Base-by-base conservation (phyloP, 495 filamentous ascomycete species). In the Sordaria brevicollis region DNA sequence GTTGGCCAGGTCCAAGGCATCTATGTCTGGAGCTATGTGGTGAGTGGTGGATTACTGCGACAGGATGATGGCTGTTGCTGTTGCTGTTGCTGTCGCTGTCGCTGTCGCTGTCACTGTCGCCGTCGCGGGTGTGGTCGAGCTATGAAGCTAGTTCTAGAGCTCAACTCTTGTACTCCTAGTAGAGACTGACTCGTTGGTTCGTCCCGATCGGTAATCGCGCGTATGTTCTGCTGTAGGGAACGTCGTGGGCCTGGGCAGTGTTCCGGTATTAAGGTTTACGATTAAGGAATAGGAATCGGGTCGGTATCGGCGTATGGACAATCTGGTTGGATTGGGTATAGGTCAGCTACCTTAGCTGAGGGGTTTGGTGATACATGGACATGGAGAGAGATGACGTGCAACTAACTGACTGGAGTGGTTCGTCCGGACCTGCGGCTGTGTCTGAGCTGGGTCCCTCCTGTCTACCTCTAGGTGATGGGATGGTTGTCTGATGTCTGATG, bases 1-100 rank as follows among this genome's bases (percentile, higher is more conserved):
- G 73, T 66, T 71, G 35, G 68, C 36, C 70, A 68, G 73, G 72
- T 62, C 29, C 29, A 74, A 75, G 71, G 76, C 77, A 79, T 79
- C 74, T 73, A 79, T 41, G 66, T 69, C 35, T 69, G 13, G 25
- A 31, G 21, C 2, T 62, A 33, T 57, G 5, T 29, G 43, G 8
- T 15, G 43, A 11, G 11, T 31, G 49, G 13, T 31, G 49, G 49
- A 57, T 57, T n/a, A 25, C 49, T 57, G 49, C 49, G 49, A 57
- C 49, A 31, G 31, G 49, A 57, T 21, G 49, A 57, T 57, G 31
- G 49, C 11, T 57, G 49, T 31, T 7, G 25, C 6, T 57, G 49
- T 62, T 25, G 49, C 49, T 25, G 49, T 57, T 25, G 10, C 49
- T 25, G 49, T 62, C 25, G 43, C 19, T 10, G 10, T 54, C 0